phyloP scores from a whole-genome alignment of 305 asterid species.

The Solanum hybrid region DNA sequence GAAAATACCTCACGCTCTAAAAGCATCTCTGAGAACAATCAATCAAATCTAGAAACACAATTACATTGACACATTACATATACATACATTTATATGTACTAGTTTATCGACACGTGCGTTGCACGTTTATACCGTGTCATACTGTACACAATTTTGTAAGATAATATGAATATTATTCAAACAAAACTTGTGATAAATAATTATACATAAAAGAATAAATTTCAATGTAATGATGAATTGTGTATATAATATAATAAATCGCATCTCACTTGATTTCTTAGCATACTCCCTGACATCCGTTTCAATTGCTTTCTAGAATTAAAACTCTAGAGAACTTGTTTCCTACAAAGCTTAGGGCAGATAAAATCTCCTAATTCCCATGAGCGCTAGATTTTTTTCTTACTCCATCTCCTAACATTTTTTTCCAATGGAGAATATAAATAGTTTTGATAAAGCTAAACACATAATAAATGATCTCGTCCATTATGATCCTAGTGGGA shows the following conservation, averaged over 20 bases:
- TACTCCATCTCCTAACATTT: background rate
- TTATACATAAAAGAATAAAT: background rate
- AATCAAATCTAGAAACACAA: background rate
- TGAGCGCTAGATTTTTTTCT: background rate
- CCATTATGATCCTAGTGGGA: background rate
- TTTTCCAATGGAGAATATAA: background rate
- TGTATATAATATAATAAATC: background rate
- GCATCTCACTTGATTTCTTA: background rate
- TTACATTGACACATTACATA: background rate
- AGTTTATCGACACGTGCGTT: background rate
- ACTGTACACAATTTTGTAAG: background rate
- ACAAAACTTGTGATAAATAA: background rate
- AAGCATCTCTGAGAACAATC: background rate
- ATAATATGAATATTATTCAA: background rate
- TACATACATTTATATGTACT: background rate
- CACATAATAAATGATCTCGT: background rate
- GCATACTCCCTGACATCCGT: background rate
- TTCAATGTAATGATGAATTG: background rate
- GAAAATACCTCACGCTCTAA: background rate
- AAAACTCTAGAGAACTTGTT: background rate
- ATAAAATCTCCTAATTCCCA: background rate
- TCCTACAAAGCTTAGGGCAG: background rate
- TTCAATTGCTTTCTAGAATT: background rate
- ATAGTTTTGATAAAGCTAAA: background rate
- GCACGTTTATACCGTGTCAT: background rate